These are phyloP conservation scores for Pleurotus tuber-regium DNA, from an alignment of 768 basidiomycete species.

Conservation along the genomic window DNA sequence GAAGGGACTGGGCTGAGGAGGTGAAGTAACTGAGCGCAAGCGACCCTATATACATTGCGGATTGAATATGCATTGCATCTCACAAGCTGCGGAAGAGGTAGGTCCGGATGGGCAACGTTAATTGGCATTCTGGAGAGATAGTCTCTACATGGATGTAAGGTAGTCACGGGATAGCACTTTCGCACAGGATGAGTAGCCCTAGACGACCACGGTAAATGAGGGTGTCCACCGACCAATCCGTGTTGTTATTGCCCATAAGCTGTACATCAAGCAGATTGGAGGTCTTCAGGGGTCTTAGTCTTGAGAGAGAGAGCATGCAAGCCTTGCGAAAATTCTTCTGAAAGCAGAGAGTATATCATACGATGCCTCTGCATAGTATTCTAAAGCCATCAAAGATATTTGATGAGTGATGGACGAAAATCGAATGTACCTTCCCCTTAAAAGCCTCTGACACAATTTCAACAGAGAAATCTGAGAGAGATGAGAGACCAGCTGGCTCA, in stretches of 20 bases:
- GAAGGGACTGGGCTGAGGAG: background rate
- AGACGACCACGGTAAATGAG: slow-evolving; percentile 4
- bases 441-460: slow-evolving; percentile 72
- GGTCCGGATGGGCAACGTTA: slow-evolving; percentile 3
- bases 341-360: slow-evolving; percentile 69
- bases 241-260: slow-evolving; percentile 4
- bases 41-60: slow-evolving; percentile 6
- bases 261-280: slow-evolving; percentile 10
- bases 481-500: slow-evolving; percentile 13
- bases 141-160: slow-evolving; percentile 2
- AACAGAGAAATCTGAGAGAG: slow-evolving; percentile 66
- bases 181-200: slow-evolving; percentile 5
- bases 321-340: slow-evolving; percentile 68
- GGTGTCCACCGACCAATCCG: background rate
- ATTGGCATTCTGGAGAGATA: background rate
- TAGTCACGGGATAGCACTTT: background rate
- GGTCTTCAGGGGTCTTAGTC: slow-evolving; percentile 66
- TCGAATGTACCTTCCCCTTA: slow-evolving; percentile 58
- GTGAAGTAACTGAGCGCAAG: background rate
- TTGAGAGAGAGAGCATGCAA: slow-evolving; percentile 77
- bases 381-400: slow-evolving; percentile 33
- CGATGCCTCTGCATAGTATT: slow-evolving; percentile 79
- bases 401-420: slow-evolving; percentile 11
- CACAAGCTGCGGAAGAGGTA: slow-evolving; percentile 1
- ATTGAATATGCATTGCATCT: background rate